These are phyloP conservation scores for Ceratocystiopsis sp. DNA, from an alignment of 2,329 filamentous ascomycete genomes.

Conservation along the genomic window DNA sequence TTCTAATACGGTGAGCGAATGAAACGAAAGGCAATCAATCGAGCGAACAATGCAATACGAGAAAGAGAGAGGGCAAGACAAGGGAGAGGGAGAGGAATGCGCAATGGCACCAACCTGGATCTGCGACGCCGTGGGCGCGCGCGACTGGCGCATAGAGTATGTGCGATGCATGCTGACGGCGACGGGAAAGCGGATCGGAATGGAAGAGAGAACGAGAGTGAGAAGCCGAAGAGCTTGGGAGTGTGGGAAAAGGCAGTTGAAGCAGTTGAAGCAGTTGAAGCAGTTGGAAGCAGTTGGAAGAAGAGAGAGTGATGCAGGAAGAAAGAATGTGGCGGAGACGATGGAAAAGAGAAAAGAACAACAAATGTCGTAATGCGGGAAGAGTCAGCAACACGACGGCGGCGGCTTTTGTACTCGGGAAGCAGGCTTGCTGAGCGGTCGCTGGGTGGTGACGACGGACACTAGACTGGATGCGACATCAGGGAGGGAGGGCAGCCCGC, in stretches of 20 bases:
- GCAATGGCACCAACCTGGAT: conserved; percentile 30
- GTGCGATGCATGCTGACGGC: conserved; percentile 72
- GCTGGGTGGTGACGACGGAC: too few species aligned
- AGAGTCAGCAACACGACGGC: too few species aligned
- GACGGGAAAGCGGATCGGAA: too few species aligned
- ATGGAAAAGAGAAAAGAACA: too few species aligned
- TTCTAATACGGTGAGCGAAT: conserved; percentile 40
- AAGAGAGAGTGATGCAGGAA: not conserved
- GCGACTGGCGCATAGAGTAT: conserved; percentile 95
- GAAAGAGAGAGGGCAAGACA: not conserved
- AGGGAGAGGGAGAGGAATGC: too few species aligned
- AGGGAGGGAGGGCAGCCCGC: too few species aligned
- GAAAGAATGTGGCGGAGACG: too few species aligned
- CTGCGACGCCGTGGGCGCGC: conserved; percentile 83
- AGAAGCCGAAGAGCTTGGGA: not conserved
- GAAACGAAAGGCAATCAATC: not conserved
- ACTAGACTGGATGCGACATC: too few species aligned
- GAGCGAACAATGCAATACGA: not conserved
- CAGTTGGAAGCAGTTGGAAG: not conserved
- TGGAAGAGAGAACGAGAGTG: not conserved
- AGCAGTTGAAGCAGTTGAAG: too few species aligned
- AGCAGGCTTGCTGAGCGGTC: too few species aligned
- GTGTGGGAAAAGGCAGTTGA: not conserved
- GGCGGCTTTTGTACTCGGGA: too few species aligned
- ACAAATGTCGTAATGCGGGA: too few species aligned